These are phyloP conservation scores for Metschnikowia arizonensis DNA, from an alignment of 805 yeast genomes.

Conservation along the genomic window DNA sequence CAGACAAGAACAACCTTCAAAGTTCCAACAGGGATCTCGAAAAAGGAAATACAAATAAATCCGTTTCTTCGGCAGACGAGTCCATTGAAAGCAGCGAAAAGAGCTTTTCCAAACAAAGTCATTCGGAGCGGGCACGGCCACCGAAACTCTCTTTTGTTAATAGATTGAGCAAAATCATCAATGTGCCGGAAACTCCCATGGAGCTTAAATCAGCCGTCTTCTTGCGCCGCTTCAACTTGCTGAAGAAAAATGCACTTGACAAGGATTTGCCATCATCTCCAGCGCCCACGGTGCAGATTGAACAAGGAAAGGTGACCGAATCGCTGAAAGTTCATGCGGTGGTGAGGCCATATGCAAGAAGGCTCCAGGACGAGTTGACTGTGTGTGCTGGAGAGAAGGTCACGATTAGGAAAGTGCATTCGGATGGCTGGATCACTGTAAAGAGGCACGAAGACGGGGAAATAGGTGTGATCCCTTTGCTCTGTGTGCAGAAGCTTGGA, in stretches of 20 bases:
- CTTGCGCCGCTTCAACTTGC: slow-evolving; percentile 30
- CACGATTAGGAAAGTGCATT: slow-evolving; percentile 20
- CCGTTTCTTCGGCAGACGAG: neutral
- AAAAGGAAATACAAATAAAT: neutral
- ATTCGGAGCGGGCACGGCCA: neutral
- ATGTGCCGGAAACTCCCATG: slow-evolving; percentile 21
- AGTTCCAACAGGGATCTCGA: neutral
- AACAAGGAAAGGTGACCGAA: neutral
- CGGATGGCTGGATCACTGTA: slow-evolving; percentile 41
- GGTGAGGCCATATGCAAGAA: slow-evolving; percentile 25
- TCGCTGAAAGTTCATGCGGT: slow-evolving; percentile 16
- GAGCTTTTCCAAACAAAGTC: neutral
- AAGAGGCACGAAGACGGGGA: slow-evolving; percentile 15
- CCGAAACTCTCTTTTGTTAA: slow-evolving; percentile 4
- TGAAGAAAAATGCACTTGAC: slow-evolving; percentile 15
- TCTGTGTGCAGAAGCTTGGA: neutral
- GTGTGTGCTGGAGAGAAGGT: slow-evolving; percentile 31
- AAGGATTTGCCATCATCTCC: slow-evolving; percentile 22
- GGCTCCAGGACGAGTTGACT: slow-evolving; percentile 33
- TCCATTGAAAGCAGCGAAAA: neutral
- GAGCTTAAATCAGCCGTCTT: slow-evolving; percentile 29
- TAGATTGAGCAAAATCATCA: slow-evolving; percentile 25
- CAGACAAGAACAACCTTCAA: neutral
- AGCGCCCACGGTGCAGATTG: slow-evolving; percentile 4
- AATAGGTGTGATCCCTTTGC: slow-evolving; percentile 34